Percentiles rank a stretch among this genome's conserved stretches.
Evolutionary conservation across 1,284 basidiomycete species (phyloP).

Genomic region (Peniophora sp.): DNA sequence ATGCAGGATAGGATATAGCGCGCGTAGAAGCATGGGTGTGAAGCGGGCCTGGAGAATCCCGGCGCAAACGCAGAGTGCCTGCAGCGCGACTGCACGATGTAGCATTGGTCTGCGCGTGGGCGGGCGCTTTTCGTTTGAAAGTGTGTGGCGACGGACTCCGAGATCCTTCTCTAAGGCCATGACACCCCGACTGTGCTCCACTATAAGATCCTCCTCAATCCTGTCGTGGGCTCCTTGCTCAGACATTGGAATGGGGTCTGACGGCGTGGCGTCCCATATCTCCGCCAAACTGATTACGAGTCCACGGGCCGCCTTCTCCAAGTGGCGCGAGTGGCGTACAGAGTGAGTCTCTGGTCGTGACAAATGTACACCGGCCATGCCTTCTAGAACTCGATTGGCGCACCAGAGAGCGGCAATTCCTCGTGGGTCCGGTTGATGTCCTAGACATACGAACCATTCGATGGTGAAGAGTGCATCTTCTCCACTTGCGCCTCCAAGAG

Average conservation of each 20-base stretch:
- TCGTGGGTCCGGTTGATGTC: slow-evolving; percentile 32
- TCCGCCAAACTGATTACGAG: slow-evolving; percentile 59
- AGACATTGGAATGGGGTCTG: neutral
- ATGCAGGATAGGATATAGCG: slow-evolving; percentile 79
- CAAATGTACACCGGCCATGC: slow-evolving; percentile 45
- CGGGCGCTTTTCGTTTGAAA: slow-evolving; percentile 14
- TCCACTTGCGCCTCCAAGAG: slow-evolving; percentile 64
- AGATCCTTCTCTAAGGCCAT: slow-evolving; percentile 29
- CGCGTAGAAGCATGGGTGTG: slow-evolving; percentile 65
- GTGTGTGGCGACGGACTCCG: slow-evolving; percentile 23
- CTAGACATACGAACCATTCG: slow-evolving; percentile 75
- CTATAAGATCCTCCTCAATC: slow-evolving; percentile 19
- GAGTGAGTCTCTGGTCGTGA: slow-evolving; percentile 13
- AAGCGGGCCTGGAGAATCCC: slow-evolving; percentile 61
- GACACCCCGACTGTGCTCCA: slow-evolving; percentile 50
- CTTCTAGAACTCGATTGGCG: slow-evolving; percentile 67
- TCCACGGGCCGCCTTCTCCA: slow-evolving; percentile 60
- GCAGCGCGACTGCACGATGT: slow-evolving; percentile 60
- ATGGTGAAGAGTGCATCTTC: slow-evolving; percentile 66
- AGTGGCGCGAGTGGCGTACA: slow-evolving; percentile 28
- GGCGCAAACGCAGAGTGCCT: slow-evolving; percentile 63
- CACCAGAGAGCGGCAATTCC: slow-evolving; percentile 81
- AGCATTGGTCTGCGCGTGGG: slow-evolving; percentile 34
- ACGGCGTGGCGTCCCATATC: slow-evolving; percentile 51
- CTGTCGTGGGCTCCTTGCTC: neutral